Conservation (phyloP, 345 rosid species). For the Clarkia xantiana region DNA sequence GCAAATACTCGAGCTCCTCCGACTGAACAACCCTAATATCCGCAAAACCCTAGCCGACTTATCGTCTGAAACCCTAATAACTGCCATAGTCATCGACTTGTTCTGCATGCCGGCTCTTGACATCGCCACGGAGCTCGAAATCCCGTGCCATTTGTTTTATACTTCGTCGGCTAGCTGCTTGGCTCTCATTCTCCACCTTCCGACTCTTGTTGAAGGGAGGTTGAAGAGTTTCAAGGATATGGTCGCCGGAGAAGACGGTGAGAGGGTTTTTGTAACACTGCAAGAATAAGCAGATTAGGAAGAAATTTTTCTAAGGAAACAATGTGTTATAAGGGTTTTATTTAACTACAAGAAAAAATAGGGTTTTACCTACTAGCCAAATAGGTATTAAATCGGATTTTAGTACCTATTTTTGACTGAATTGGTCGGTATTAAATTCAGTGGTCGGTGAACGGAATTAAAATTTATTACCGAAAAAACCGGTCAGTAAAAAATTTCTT, state of each 20-base stretch:
- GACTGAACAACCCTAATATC: constrained; percentile 14
- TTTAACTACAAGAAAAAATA: no score
- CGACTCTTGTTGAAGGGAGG: constrained; percentile 4
- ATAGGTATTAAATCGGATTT: no score
- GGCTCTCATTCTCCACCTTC: constrained; percentile 7
- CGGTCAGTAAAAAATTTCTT: no score
- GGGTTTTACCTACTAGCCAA: no score
- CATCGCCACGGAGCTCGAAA: constrained; percentile 11
- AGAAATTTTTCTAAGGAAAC: no score
- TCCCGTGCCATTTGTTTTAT: constrained; percentile 14
- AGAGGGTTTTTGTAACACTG: no score
- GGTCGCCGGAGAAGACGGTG: background rate
- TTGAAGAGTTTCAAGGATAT: constrained; percentile 10
- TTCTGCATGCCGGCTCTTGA: constrained; percentile 10
- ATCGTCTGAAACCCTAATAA: background rate
- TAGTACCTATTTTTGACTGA: no score
- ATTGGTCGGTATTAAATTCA: no score
- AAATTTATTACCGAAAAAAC: no score
- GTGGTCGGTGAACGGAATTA: no score
- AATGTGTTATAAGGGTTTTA: no score
- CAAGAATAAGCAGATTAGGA: no score
- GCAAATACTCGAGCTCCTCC: constrained; percentile 1
- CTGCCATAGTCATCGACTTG: constrained; percentile 15
- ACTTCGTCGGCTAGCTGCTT: constrained; percentile 8
- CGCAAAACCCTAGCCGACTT: constrained; percentile 8